Evolutionary conservation across 768 basidiomycete genomes (phyloP), one percentile per base, ranked within the genome.

Genomic region (Hygrophoropsis aurantiaca): DNA sequence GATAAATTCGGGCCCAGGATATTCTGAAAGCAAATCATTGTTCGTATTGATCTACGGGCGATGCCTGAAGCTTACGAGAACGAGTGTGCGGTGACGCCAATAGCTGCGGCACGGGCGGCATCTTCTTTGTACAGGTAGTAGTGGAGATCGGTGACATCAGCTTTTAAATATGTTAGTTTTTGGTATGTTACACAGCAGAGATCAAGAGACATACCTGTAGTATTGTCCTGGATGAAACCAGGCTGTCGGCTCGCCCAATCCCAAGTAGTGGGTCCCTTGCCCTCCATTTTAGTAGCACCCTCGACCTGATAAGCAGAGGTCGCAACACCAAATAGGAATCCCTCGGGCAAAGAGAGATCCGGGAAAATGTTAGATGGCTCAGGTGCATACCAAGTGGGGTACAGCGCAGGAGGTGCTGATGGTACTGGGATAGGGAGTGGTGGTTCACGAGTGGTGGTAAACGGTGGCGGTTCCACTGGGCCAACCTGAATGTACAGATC

Each of bases 121-220:
- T 79, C 78, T 58, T 75, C 72, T 52, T 80, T 80, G 59, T 79
- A 80, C 33, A 79, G 62, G 48, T 65, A 78, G 51, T 80, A 79
- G 33, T 78, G 74, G 15, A 79, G 57, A 54, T 75, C 76, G 6
- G 74, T 67, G 25, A 78, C 58, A 52, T 77, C 77, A 44, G 68
- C 75, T 77, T 26, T 26, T 23, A 23, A 18, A 36, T 44, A 35
- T 23, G 32, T 13, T 38, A 37, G 21, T 5, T 2, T 16, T 10
- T 40, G 21, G 21, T 27, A 16, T 11, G 1, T 11, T n/a, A n/a
- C n/a, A 39, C 27, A 42, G 4, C 19, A 37, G 32, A 10, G 21
- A 30, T 33, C 38, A 43, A 38, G 32, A 23, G 32, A 11, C 13
- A 19, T 27, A 73, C 74, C 74, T 36, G 71, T 78, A 0, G 75